These are phyloP conservation scores for Fraxinus latifolia DNA, from an alignment of 305 asterid species.

Conservation along the genomic window DNA sequence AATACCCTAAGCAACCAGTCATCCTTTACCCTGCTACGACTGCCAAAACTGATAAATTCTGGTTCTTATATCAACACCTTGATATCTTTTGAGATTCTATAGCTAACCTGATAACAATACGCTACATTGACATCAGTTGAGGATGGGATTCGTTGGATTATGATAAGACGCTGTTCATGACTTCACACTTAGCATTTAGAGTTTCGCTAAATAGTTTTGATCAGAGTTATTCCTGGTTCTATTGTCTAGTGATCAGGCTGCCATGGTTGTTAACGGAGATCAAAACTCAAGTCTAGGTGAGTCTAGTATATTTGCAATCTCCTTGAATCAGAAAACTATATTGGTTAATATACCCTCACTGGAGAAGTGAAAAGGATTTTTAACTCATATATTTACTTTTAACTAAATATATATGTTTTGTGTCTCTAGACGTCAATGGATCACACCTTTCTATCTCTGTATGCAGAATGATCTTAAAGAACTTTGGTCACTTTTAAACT, in stretches of 20 bases:
- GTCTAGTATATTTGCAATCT: conserved; percentile 3
- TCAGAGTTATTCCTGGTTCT: background rate
- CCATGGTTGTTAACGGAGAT: background rate
- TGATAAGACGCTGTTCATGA: background rate
- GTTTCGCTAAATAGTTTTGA: background rate
- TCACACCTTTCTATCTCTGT: conserved; percentile 14
- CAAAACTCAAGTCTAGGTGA: background rate
- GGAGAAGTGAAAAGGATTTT: background rate
- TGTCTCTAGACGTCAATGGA: background rate
- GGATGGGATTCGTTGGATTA: background rate
- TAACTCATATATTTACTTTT: background rate
- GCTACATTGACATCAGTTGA: background rate
- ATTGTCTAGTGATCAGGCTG: background rate
- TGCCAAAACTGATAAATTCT: background rate
- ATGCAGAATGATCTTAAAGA: conserved; percentile 98
- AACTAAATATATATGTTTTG: background rate
- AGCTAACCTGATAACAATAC: background rate
- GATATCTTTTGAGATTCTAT: background rate
- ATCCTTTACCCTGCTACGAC: background rate
- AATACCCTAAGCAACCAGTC: background rate
- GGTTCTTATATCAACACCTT: background rate
- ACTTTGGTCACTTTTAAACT: conserved; percentile 96
- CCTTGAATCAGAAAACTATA: conserved; percentile 10
- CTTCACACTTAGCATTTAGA: conserved; percentile 8
- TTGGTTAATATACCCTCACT: background rate